Evolutionary conservation across 1,284 basidiomycete genomes (phyloP).

Genomic region (Pulchroboletus neoregius): DNA sequence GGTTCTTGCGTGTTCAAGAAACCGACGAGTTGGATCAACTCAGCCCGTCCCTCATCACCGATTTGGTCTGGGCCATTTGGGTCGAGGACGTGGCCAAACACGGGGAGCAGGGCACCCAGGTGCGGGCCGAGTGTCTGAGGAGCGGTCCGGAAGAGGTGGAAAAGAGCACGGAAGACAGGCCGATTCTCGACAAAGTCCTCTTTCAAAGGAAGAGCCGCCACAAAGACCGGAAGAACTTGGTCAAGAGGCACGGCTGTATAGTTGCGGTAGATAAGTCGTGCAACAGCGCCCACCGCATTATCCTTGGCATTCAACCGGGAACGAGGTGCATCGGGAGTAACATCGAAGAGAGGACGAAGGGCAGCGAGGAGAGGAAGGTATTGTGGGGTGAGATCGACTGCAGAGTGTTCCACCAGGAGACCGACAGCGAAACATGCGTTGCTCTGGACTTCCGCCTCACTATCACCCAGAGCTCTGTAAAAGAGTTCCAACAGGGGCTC

Average conservation of each 20-base stretch:
- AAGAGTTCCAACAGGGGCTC: conserved; percentile 82
- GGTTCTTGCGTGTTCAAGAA: conserved; percentile 74
- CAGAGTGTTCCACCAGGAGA: conserved; percentile 86
- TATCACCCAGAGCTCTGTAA: conserved; percentile 78
- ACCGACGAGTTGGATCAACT: conserved; percentile 74
- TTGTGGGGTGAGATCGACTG: conserved; percentile 80
- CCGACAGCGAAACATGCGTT: conserved; percentile 96
- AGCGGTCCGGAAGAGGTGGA: conserved; percentile 81
- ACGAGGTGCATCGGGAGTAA: conserved; percentile 56
- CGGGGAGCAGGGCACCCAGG: conserved; percentile 78
- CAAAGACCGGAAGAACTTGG: conserved; percentile 83
- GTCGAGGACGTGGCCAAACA: conserved; percentile 85
- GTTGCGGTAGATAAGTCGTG: conserved; percentile 86
- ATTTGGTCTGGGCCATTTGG: conserved; percentile 70
- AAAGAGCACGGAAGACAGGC: conserved; percentile 86
- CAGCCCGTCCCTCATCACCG: conserved; percentile 69
- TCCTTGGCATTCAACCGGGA: conserved; percentile 84
- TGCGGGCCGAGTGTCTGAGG: conserved; percentile 70
- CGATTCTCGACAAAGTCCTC: conserved; percentile 89
- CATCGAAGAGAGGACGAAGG: conserved; percentile 80
- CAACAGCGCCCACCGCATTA: conserved; percentile 93
- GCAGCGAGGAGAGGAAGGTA: conserved; percentile 77
- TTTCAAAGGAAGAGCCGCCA: conserved; percentile 81
- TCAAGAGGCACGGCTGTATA: conserved; percentile 82
- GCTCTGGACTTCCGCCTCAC: conserved; percentile 89